Evolutionary conservation across 1,284 basidiomycete species (phyloP), one percentile per base, ranked within the genome.

Genomic region (Uromyces viciae-fabae): DNA sequence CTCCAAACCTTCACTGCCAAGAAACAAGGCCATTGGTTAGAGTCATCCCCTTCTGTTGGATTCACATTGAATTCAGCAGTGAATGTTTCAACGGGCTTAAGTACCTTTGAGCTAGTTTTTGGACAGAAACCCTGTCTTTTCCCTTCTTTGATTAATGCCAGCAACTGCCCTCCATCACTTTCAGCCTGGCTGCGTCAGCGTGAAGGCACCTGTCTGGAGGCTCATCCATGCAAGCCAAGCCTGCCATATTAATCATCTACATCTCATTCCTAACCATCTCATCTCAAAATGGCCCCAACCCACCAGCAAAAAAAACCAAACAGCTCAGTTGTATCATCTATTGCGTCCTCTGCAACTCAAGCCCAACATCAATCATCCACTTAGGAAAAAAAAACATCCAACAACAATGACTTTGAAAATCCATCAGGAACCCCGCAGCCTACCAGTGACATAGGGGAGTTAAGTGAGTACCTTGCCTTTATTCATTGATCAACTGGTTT

Each of bases 11-110:
- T 77, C n/a, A 71, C 1, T 19, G 68, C 25, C 9, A 87, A 82
- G 36, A 86, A 85, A 42, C 83, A 84, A 38, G 60, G 73, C 25
- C 66, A 82, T 36, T 84, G 82, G 83, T 22, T 76, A 11, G 28
- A 25, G 0, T 7, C 72, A 83, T 42, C 82, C 0, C 42, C 79
- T 4, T 2, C 33, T 0, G 58, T 71, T 17, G 80, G 81, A 60
- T 83, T 71, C 36, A 80, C 83, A 15, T 66, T 84, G 28, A 83
- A 83, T 77, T 46, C 68, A 2, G 71, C 78, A 0, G 25, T 71
- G 25, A 83, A 83, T 60, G 52, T 68, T 1, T 71, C 83, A 9
- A 84, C 83, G 0, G 76, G 83, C 3, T n/a, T 38, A 1, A 36
- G 75, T 0, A 81, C 82, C 0, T 83, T 83, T 33, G 80, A 83